phyloP scores from a whole-genome alignment of 768 basidiomycete species.

The Sarcomyxa edulis region DNA sequence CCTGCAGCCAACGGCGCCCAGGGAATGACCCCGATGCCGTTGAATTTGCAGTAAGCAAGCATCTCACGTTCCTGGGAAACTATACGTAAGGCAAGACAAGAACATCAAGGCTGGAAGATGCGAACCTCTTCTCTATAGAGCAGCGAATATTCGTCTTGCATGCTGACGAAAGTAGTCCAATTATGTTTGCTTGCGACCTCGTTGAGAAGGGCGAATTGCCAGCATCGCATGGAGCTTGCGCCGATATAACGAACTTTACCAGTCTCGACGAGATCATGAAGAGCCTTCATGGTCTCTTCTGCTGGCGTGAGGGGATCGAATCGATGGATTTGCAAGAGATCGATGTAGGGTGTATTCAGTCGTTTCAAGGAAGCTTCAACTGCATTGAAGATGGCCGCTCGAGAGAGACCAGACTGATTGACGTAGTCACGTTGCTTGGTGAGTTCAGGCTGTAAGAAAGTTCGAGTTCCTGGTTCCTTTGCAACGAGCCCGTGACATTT shows the following conservation, averaged over 20 bases:
- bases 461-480: slow-evolving; percentile 2
- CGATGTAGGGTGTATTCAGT: slow-evolving; percentile 22
- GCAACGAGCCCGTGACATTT: too few species aligned
- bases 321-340: slow-evolving; percentile 38
- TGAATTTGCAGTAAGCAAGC: too few species aligned
- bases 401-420: slow-evolving; percentile 18
- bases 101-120: too few species aligned
- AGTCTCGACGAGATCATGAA: slow-evolving; percentile 37
- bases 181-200: slow-evolving; percentile 36
- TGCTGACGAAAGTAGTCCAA: slow-evolving; percentile 50
- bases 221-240: slow-evolving; percentile 39
- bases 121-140: too few species aligned
- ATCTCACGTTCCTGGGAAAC: too few species aligned
- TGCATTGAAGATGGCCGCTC: slow-evolving; percentile 27
- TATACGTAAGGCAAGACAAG: too few species aligned
- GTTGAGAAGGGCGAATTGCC: slow-evolving; percentile 40
- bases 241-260: slow-evolving; percentile 50
- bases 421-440: slow-evolving; percentile 10
- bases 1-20: too few species aligned
- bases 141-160: too few species aligned
- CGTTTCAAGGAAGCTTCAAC: slow-evolving; percentile 25
- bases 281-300: slow-evolving; percentile 40
- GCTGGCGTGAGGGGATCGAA: slow-evolving; percentile 26
- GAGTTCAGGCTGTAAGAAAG: not conserved
- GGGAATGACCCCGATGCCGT: too few species aligned